Evolutionary conservation across 2,329 filamentous ascomycete genomes (phyloP), one percentile per base, ranked within the genome.

Genomic region (Fusarium poae): DNA sequence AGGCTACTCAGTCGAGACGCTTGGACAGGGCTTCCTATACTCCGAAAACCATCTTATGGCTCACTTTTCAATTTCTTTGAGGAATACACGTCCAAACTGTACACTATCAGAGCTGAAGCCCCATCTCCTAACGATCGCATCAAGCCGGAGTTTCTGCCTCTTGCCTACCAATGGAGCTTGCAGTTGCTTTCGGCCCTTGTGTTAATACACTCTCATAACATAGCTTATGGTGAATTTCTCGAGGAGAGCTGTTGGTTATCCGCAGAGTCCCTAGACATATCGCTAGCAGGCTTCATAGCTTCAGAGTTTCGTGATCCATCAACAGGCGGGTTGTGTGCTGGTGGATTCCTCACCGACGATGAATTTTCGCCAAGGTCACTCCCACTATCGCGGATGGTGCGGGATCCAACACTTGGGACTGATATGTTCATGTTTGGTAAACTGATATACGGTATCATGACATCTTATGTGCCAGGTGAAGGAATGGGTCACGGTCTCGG

Each of bases 21-120:
- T 5, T 58, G 55, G 55, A 58, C 55, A 3, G 55, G 55, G 0
- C 55, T 57, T 13, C 55, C 55, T 0, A 56, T 56, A 1, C 50
- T 57, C 3, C 0, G 0, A 54, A 57, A 56, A 11, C 49, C 54
- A 2, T 4, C 54, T 5, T 40, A 54, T 16, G 8, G 54, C 3
- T 34, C 20, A 3, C 34, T 56, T 6, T 16, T 16, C 18, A 27
- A 20, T 13, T 53, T 57, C 7, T 7, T 40, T 1, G 4, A 8
- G 1, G 37, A 57, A 30, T 55, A 55, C 11, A 1, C 1, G 0
- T 27, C 29, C 7, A 25, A 18, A 4, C 1, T 55, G 1, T 57
- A 20, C 15, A 8, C 3, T 7, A 1, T 18, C 0, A 3, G 13
- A 15, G 23, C 13, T 0, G 13, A 2, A 5, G 6, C 1, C 18